These are phyloP conservation scores for Lactarius tabidus DNA, from an alignment of 768 basidiomycete genomes.

Conservation along the genomic window DNA sequence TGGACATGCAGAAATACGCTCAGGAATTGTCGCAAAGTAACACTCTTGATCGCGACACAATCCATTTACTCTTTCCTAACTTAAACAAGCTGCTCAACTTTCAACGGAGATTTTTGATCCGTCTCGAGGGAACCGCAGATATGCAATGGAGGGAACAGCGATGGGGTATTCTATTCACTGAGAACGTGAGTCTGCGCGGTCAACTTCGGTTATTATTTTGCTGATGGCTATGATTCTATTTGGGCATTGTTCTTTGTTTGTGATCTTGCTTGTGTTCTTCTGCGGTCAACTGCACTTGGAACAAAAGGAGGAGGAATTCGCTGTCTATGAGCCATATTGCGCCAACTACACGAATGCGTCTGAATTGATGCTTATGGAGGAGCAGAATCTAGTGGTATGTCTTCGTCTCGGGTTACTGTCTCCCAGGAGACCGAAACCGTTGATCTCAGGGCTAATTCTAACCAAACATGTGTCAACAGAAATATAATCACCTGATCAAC, in stretches of 20 bases:
- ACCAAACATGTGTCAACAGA: slow-evolving; percentile 41
- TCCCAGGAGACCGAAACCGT: slow-evolving; percentile 8
- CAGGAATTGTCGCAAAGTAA: slow-evolving; percentile 76
- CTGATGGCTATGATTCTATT: slow-evolving; percentile 39
- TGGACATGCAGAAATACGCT: slow-evolving; percentile 71
- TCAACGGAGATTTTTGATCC: slow-evolving; percentile 90
- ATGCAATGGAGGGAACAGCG: slow-evolving; percentile 78
- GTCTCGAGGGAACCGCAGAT: slow-evolving; percentile 81
- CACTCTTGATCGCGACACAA: slow-evolving; percentile 89
- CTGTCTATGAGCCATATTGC: slow-evolving; percentile 96
- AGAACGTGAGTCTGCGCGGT: slow-evolving; percentile 57
- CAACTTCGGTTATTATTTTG: slow-evolving; percentile 29
- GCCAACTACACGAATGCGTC: slow-evolving; percentile 88
- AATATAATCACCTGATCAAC: slow-evolving; percentile 80
- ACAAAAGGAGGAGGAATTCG: slow-evolving; percentile 93
- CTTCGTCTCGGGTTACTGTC: slow-evolving; percentile 15
- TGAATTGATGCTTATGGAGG: slow-evolving; percentile 80
- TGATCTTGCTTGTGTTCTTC: slow-evolving; percentile 19
- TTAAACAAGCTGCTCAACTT: slow-evolving; percentile 95
- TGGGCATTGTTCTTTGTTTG: slow-evolving; percentile 33
- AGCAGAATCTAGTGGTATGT: slow-evolving; percentile 81
- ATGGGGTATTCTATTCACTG: slow-evolving; percentile 83
- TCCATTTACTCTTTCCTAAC: slow-evolving; percentile 93
- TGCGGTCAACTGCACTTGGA: slow-evolving; percentile 29
- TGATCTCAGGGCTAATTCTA: slow-evolving; percentile 13